These are phyloP conservation scores for Dissophora ornata DNA, from an alignment of 192 early-diverging fungal species.

Conservation along the genomic window DNA sequence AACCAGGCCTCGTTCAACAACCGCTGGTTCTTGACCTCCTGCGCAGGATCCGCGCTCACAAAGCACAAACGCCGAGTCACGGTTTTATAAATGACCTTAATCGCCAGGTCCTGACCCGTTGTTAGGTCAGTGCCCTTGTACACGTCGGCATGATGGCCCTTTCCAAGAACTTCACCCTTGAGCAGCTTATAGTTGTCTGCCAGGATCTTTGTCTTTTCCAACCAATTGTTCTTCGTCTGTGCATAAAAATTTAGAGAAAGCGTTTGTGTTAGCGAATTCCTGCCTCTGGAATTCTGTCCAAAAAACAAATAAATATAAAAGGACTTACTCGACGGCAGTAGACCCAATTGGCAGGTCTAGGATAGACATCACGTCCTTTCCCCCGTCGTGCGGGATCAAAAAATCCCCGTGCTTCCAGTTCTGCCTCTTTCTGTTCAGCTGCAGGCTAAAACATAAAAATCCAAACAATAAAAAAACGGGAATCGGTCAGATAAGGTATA, in stretches of 20 bases:
- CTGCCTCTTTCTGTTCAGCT: constrained; percentile 46
- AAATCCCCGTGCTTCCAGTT: constrained; percentile 45
- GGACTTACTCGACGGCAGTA: constrained; percentile 47
- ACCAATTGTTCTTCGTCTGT: constrained; percentile 52
- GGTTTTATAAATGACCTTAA: constrained; percentile 53
- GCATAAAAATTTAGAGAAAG: not conserved
- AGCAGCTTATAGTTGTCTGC: constrained; percentile 38
- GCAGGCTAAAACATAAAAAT: constrained; percentile 27
- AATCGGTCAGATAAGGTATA: too few relatives aligned
- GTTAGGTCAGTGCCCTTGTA: constrained; percentile 48
- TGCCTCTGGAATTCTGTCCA: too few relatives aligned
- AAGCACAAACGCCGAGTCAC: constrained; percentile 40
- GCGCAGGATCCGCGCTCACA: constrained; percentile 45
- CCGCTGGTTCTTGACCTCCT: constrained; percentile 47
- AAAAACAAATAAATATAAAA: too few relatives aligned
- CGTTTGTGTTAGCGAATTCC: too few relatives aligned
- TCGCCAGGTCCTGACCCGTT: constrained; percentile 49
- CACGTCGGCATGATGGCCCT: constrained; percentile 53
- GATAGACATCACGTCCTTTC: constrained; percentile 53
- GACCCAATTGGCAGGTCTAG: constrained; percentile 49
- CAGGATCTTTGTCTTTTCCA: constrained; percentile 48
- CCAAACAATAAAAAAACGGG: too few relatives aligned
- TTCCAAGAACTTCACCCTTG: constrained; percentile 42
- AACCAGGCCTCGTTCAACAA: constrained; percentile 52
- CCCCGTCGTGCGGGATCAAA: constrained; percentile 52